These are phyloP conservation scores for Diaporthe vaccinii DNA, from an alignment of 2,329 filamentous ascomycete genomes.

Conservation along the genomic window DNA sequence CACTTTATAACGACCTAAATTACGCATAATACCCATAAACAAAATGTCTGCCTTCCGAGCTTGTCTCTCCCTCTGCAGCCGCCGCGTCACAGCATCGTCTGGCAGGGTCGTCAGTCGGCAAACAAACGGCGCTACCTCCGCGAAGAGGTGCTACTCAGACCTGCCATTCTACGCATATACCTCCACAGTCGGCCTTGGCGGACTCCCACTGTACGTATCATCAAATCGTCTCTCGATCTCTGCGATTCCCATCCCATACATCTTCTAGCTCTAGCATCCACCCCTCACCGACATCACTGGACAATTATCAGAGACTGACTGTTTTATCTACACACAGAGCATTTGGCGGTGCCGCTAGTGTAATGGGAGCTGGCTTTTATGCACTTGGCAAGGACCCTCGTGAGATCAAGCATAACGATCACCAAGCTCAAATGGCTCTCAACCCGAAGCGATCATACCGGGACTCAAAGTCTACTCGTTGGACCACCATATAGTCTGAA, in stretches of 20 bases:
- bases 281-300: background rate
- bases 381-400: constrained; percentile 27
- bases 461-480: constrained; percentile 34
- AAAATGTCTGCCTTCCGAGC: constrained; percentile 36
- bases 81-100: constrained; percentile 21
- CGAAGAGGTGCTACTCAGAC: constrained; percentile 28
- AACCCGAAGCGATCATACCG: constrained; percentile 32
- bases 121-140: background rate
- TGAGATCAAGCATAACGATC: constrained; percentile 30
- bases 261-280: background rate
- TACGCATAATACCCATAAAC: background rate
- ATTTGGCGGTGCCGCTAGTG: constrained; percentile 29
- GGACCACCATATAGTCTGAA: constrained; percentile 28
- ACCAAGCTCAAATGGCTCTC: constrained; percentile 25
- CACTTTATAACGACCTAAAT: background rate
- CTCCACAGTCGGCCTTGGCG: constrained; percentile 16
- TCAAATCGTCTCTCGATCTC: background rate
- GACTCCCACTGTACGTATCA: constrained; percentile 21
- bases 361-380: constrained; percentile 31
- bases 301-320: background rate
- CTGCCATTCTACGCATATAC: constrained; percentile 28
- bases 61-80: constrained; percentile 19
- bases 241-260: background rate
- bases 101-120: background rate
- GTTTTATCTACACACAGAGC: background rate